Percentiles rank a stretch among this genome's conserved stretches.
These are phyloP conservation scores for Melianthus villosus DNA, from an alignment of 441 rosid species.

Conservation along the genomic window DNA sequence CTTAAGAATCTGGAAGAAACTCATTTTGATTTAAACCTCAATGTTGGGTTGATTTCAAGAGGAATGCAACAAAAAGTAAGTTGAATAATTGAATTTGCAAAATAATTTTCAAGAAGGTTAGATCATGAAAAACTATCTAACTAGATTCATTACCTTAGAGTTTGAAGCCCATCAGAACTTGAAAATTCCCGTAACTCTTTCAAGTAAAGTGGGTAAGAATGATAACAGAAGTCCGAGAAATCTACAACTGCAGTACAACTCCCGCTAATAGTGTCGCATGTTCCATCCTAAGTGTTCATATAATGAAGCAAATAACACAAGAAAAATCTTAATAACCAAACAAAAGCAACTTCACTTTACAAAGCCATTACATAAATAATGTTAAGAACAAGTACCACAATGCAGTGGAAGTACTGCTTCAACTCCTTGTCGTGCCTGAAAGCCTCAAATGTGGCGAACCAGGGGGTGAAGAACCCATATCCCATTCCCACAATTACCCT, in stretches of 20 bases:
- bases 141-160: slow-evolving; percentile 33
- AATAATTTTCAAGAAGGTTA: no score
- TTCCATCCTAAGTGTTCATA: slow-evolving; percentile 47
- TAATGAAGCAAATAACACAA: not conserved
- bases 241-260: slow-evolving; percentile 56
- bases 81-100: no score
- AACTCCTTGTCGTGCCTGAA: slow-evolving; percentile 40
- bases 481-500: slow-evolving; percentile 51
- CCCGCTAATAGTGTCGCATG: slow-evolving; percentile 60
- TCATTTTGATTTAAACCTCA: no score
- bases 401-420: slow-evolving; percentile 42
- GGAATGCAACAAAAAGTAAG: no score
- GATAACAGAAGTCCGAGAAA: slow-evolving; percentile 53
- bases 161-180: slow-evolving; percentile 29
- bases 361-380: no score
- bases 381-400: slow-evolving; percentile 55
- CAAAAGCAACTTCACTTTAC: not conserved
- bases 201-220: slow-evolving; percentile 49
- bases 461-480: slow-evolving; percentile 67
- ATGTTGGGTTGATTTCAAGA: no score
- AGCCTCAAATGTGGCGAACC: slow-evolving; percentile 76
- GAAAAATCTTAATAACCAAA: not conserved
- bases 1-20: no score
- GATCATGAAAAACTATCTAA: not conserved
- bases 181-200: slow-evolving; percentile 49